These are phyloP conservation scores for Aspergillus melleus DNA, from an alignment of 2,329 filamentous ascomycete genomes.

Conservation along the genomic window DNA sequence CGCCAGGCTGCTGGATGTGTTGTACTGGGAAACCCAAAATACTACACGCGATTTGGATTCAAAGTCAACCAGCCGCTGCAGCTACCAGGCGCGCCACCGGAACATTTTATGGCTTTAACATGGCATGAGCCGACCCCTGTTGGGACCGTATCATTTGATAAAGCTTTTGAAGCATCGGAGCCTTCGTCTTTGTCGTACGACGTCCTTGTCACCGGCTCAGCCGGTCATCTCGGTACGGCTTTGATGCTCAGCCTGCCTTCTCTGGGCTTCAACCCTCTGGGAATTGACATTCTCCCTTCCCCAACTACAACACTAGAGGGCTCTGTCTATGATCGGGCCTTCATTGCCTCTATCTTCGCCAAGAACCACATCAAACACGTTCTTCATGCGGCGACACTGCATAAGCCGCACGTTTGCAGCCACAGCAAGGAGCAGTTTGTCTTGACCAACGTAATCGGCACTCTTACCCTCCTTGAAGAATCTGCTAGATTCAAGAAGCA, in stretches of 20 bases:
- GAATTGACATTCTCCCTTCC: conserved; percentile 5
- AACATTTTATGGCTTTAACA: not conserved
- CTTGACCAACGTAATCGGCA: conserved; percentile 10
- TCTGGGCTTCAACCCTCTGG: conserved; percentile 12
- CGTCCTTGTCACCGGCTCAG: conserved; percentile 14
- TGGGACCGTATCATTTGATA: too few species aligned
- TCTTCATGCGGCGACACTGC: conserved; percentile 9
- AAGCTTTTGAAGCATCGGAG: not conserved
- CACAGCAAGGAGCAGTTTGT: conserved; percentile 6
- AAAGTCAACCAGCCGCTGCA: not conserved
- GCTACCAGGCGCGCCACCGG: not conserved
- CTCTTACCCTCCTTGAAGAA: not conserved
- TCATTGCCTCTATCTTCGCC: conserved; percentile 1
- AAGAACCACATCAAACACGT: conserved; percentile 9
- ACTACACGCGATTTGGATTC: conserved; percentile 1
- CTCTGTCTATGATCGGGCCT: too few species aligned
- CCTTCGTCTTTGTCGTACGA: conserved; percentile 3
- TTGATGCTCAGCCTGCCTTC: conserved; percentile 14
- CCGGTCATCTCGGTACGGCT: conserved; percentile 15
- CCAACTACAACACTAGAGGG: too few species aligned
- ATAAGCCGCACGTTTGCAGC: conserved; percentile 12
- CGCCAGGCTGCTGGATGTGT: not conserved
- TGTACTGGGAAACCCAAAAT: not conserved
- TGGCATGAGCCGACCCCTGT: not conserved
- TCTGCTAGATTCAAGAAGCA: not conserved